Percentiles rank a stretch among this genome's conserved stretches.
Evolutionary conservation across 163 green algal genomes (phyloP).

Genomic region (Scenedesmus sp.): DNA sequence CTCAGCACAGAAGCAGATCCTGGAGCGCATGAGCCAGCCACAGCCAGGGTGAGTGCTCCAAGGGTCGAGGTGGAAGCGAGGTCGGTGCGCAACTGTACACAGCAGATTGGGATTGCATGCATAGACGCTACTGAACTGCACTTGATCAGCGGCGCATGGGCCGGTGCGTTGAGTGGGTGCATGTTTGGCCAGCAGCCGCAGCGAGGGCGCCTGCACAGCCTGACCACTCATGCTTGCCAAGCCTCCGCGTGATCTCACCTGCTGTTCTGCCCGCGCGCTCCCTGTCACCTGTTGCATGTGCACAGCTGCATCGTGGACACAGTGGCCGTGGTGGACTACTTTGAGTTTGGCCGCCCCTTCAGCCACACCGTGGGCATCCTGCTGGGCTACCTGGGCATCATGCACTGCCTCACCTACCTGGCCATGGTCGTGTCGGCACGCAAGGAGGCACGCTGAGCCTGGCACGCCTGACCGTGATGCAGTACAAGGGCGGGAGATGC

Average conservation of each 20-base stretch:
- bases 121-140: too few species aligned
- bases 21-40: background rate
- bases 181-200: too few species aligned
- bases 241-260: background rate
- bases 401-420: constrained; percentile 57
- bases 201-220: too few species aligned
- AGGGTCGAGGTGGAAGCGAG: too few species aligned
- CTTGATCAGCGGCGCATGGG: too few species aligned
- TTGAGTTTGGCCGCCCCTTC: constrained; percentile 54
- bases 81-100: too few species aligned
- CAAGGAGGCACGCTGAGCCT: constrained; percentile 40
- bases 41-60: constrained; percentile 5
- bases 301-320: constrained; percentile 47
- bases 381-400: constrained; percentile 57
- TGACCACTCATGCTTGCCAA: background rate
- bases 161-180: too few species aligned
- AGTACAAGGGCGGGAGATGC: too few species aligned
- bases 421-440: constrained; percentile 43
- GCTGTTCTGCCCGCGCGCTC: background rate
- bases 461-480: too few species aligned
- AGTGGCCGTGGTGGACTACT: constrained; percentile 55
- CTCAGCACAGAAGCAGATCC: background rate
- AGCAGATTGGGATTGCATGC: too few species aligned
- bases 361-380: constrained; percentile 57
- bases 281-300: background rate